A percentile compares a stretch with the other conserved stretches of the same genome.
Evolutionary conservation across 257 asterid species (phyloP).

Genomic region (Rehmannia glutinosa): DNA sequence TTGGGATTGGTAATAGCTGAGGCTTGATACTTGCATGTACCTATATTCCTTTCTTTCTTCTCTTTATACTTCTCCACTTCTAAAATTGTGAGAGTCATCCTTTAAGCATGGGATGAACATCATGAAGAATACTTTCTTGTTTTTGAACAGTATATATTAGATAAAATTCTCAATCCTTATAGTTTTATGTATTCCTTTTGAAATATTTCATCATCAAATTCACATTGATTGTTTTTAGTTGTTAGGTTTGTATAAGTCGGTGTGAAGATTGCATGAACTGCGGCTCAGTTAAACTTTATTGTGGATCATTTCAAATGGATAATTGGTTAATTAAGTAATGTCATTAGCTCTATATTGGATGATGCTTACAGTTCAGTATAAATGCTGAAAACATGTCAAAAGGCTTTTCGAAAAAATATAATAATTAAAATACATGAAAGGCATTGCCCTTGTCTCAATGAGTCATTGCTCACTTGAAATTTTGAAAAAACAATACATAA

Average conservation of each 20-base stretch:
- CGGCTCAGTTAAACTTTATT: not conserved
- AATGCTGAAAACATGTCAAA: too few species aligned
- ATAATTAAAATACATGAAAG: too few species aligned
- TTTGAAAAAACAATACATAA: too few species aligned
- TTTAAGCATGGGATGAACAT: not conserved
- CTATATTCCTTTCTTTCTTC: constrained; percentile 11
- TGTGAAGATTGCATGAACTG: not conserved
- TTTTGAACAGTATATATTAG: not conserved
- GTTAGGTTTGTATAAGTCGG: not conserved
- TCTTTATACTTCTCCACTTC: not conserved
- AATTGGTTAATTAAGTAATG: not conserved
- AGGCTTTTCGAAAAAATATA: too few species aligned
- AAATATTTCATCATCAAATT: constrained; percentile 5
- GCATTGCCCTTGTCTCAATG: too few species aligned
- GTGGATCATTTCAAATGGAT: not conserved
- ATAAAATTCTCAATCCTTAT: constrained; percentile 5
- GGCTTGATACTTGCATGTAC: constrained; percentile 4
- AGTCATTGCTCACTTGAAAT: not conserved
- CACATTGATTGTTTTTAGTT: not conserved
- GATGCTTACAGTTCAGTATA: too few species aligned
- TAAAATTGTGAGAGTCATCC: constrained; percentile 9
- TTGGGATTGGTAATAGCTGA: constrained; percentile 73
- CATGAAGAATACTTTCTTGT: not conserved
- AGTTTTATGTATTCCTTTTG: not conserved
- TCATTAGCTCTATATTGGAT: constrained; percentile 4